These are phyloP conservation scores for Lophiostoma macrostomum DNA, from an alignment of 495 filamentous ascomycete genomes.

Conservation along the genomic window DNA sequence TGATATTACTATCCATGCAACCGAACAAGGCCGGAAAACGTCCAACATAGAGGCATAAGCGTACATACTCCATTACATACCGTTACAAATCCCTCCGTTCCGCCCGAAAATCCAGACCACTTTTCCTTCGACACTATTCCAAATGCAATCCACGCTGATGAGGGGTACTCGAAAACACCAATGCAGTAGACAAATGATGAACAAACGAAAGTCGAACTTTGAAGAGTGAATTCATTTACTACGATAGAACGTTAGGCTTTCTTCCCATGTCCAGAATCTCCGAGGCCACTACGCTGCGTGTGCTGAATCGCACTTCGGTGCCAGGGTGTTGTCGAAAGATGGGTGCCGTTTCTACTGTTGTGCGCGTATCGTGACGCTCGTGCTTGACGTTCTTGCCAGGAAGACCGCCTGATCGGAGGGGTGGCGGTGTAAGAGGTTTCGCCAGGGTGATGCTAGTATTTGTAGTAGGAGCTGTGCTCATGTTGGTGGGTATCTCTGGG, in stretches of 20 bases:
- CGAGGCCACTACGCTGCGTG: conserved; percentile 30
- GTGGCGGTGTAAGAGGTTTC: conserved; percentile 1
- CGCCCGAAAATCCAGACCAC: no score
- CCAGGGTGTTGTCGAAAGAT: conserved; percentile 38
- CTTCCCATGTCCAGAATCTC: conserved; percentile 32
- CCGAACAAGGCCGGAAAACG: no score
- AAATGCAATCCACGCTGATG: no score
- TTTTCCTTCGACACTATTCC: no score
- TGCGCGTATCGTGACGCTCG: conserved; percentile 28
- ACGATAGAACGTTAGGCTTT: conserved; percentile 11
- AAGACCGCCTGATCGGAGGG: conserved; percentile 1
- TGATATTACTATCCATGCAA: no score
- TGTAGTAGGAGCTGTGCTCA: background rate
- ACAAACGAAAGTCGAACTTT: no score
- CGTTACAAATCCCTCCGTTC: no score
- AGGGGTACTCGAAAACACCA: no score
- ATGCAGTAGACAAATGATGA: no score
- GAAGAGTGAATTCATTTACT: no score
- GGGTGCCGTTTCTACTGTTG: conserved; percentile 30
- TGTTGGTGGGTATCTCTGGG: conserved; percentile 20
- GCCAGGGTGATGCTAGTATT: background rate
- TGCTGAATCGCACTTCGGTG: conserved; percentile 33
- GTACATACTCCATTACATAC: no score
- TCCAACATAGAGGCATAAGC: no score
- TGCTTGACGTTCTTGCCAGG: conserved; percentile 29